Percentiles rank a stretch among this genome's conserved stretches.
phyloP scores from a whole-genome alignment of 2,329 filamentous ascomycete species.

The Pestalotiopsis sp. region DNA sequence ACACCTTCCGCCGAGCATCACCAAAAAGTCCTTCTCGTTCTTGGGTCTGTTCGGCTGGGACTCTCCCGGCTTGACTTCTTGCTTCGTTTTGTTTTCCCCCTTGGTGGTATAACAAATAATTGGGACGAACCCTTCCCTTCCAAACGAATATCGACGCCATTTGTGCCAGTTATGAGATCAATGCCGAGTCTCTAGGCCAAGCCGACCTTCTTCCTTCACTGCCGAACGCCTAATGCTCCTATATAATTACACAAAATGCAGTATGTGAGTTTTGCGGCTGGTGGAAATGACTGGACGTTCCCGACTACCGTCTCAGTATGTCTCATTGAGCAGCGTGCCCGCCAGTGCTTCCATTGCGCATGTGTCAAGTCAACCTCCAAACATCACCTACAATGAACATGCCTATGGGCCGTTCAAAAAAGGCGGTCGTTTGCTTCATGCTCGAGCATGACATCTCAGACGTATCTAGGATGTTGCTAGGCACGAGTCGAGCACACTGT shows the following conservation, averaged over 20 bases:
- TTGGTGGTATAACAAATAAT: not conserved
- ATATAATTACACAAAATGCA: not conserved
- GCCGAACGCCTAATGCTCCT: constrained; percentile 2
- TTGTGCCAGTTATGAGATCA: constrained; percentile 5
- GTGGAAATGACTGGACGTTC: not conserved
- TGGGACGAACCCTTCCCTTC: not conserved
- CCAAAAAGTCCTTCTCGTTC: not conserved
- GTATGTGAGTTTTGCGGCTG: not conserved
- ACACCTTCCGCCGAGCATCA: not conserved
- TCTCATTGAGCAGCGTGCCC: not conserved
- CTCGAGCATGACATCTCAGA: not conserved
- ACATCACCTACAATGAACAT: not conserved
- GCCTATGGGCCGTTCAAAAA: not conserved
- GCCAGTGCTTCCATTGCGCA: too few species aligned
- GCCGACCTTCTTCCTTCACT: not conserved
- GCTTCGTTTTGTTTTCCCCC: not conserved
- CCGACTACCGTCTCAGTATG: not conserved
- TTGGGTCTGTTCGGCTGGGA: not conserved
- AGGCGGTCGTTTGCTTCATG: not conserved
- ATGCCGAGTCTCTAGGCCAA: not conserved
- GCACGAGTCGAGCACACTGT: constrained; percentile 60
- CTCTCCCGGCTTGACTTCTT: not conserved
- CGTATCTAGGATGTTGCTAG: constrained; percentile 44
- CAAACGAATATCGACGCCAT: not conserved
- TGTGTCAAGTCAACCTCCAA: not conserved